phyloP scores from a whole-genome alignment of 208 protist species.

The Leishmania mexicana region DNA sequence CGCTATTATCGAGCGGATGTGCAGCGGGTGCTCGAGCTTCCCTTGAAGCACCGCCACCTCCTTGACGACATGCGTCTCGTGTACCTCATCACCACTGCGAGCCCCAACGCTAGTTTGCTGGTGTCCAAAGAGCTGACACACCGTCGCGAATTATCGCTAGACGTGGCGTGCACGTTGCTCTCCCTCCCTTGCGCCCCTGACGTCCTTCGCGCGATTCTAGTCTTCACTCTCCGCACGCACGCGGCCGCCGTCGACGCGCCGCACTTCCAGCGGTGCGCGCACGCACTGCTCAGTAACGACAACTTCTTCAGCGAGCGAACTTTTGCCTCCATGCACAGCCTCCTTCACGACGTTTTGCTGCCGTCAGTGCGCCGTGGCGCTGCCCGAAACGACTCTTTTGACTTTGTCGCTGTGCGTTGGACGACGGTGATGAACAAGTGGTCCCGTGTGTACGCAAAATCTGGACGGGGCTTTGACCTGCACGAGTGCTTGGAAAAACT shows the following conservation, averaged over 20 bases:
- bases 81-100: constrained; percentile 3
- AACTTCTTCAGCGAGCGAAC: constrained; percentile 56
- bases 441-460: constrained; percentile 71
- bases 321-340: constrained; percentile 55
- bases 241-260: constrained; percentile 15
- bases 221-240: constrained; percentile 24
- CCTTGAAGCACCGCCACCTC: constrained; percentile 7
- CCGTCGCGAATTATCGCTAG: not conserved
- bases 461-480: constrained; percentile 44
- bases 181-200: constrained; percentile 21
- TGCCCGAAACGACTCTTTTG: constrained; percentile 28
- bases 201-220: constrained; percentile 35
- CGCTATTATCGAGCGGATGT: constrained; percentile 10
- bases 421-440: constrained; percentile 77
- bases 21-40: constrained; percentile 12
- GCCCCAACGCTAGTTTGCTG: constrained; percentile 17
- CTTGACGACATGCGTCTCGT: constrained; percentile 28
- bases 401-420: constrained; percentile 69
- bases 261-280: constrained; percentile 37
- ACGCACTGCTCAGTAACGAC: constrained; percentile 72
- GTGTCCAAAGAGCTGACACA: constrained; percentile 11
- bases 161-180: constrained; percentile 26
- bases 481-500: constrained; percentile 42
- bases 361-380: constrained; percentile 5
- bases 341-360: constrained; percentile 40